Evolutionary conservation across 768 basidiomycete genomes (phyloP).

Genomic region (Auricularia cornea): DNA sequence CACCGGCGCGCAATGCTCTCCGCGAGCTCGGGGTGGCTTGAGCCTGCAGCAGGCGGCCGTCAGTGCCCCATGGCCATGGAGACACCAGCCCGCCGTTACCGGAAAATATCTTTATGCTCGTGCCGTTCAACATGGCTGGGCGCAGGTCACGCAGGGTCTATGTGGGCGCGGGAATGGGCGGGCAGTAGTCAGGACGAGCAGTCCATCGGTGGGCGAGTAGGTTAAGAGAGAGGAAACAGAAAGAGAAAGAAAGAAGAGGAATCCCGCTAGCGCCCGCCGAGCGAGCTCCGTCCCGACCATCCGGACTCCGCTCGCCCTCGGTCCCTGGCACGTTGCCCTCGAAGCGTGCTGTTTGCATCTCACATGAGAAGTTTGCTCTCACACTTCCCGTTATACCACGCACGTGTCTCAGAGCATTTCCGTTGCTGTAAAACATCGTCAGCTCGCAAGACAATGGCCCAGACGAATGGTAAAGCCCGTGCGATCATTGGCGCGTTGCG

Average conservation of each 20-base stretch:
- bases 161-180: neutral
- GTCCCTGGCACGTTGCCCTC: too few species aligned
- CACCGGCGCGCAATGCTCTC: constrained; percentile 91
- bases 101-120: constrained; percentile 51
- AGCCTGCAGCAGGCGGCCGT: constrained; percentile 43
- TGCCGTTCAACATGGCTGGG: constrained; percentile 42
- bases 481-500: too few species aligned
- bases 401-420: too few species aligned
- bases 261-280: too few species aligned
- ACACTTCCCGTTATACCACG: too few species aligned
- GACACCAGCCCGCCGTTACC: constrained; percentile 28
- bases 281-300: too few species aligned
- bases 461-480: too few species aligned
- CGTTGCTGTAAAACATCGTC: too few species aligned
- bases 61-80: neutral
- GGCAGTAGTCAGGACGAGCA: neutral
- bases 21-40: constrained; percentile 91
- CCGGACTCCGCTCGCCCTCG: too few species aligned
- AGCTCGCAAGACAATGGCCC: too few species aligned
- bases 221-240: constrained; percentile 12
- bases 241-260: constrained; percentile 7
- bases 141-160: neutral
- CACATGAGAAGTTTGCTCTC: too few species aligned
- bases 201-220: constrained; percentile 1
- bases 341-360: too few species aligned